Base-by-base conservation (phyloP, 176 grass and related monocot species). In the Musa troglodytarum region DNA sequence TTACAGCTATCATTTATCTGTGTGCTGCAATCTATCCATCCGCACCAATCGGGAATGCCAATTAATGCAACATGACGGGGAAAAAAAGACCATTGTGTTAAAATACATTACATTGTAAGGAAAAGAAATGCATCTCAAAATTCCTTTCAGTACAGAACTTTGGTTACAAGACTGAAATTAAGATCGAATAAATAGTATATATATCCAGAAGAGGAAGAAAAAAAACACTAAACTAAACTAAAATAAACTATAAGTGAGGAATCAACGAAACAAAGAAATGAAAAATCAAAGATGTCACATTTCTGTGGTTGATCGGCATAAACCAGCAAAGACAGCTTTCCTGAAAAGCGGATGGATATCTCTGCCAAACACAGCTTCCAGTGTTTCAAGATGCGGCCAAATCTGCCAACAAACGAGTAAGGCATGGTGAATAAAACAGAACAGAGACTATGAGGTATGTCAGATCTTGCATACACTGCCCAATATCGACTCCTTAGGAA, bases 271-370 rank as follows among this genome's bases (percentile, higher is more conserved):
- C 2, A 50, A 56, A 58, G 14, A 29, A 55, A 78, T 7, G 10
- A 56, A 34, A 16, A 58, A 59, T 20, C 9, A 54, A 69, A 43
- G 5, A 55, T 65, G 43, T 69, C 77, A 88, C 17, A 82, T 85
- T 76, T 94, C 86, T n/a, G 52, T 87, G 13, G 69, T 83, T 72
- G 80, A 75, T 85, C 90, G 87, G 65, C 82, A 89, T 73, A 99
- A 78, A 77, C 95, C 95, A 10, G 86, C 87, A 68, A 87, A 94
- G 54, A 62, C 88, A 72, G 95, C 88, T 94, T 87, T 94, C 14
- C 50, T 26, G 66, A 87, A 84, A 83, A 99, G 95, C 54, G 82
- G 86, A 73, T 99, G 90, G 54, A 79, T 53, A 23, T 87, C 74
- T 72, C 76, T 84, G 77, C 34, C 58, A 25, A 99, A 99, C 79